Evolutionary conservation across 164 flowering plant genomes (phyloP).

Genomic region (Malania oleifera): DNA sequence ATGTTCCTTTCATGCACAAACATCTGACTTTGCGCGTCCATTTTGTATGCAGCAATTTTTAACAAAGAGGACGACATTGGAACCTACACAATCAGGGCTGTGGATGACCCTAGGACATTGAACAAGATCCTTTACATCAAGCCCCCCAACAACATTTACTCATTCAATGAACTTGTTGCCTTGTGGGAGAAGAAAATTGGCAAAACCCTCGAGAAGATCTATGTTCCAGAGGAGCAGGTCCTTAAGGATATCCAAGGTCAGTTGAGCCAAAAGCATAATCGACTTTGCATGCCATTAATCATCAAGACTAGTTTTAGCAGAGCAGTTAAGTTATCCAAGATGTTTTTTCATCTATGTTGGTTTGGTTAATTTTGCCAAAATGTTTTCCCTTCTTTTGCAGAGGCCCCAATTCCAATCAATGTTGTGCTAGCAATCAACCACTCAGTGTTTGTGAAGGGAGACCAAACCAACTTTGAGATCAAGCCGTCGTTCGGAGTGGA

Average conservation of each 20-base stretch:
- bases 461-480: constrained; percentile 7
- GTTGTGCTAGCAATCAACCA: constrained; percentile 3
- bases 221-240: not conserved
- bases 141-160: not conserved
- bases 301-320: too few species aligned
- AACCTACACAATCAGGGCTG: not conserved
- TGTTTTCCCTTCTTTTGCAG: not conserved
- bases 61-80: not conserved
- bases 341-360: too few species aligned
- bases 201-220: not conserved
- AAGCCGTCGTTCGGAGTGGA: constrained; percentile 1
- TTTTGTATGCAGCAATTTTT: too few species aligned
- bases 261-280: too few species aligned
- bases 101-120: not conserved
- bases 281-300: too few species aligned
- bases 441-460: constrained; percentile 3
- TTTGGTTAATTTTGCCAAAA: too few species aligned
- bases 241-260: not conserved
- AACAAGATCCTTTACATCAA: not conserved
- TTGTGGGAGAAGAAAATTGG: constrained; percentile 5
- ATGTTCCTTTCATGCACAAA: not conserved
- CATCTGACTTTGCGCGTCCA: too few species aligned
- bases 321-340: too few species aligned
- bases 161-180: not conserved
- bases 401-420: not conserved